Evolutionary conservation across 2,329 filamentous ascomycete genomes (phyloP), one percentile per base, ranked within the genome.

Genomic region (Colletotrichum incanum): DNA sequence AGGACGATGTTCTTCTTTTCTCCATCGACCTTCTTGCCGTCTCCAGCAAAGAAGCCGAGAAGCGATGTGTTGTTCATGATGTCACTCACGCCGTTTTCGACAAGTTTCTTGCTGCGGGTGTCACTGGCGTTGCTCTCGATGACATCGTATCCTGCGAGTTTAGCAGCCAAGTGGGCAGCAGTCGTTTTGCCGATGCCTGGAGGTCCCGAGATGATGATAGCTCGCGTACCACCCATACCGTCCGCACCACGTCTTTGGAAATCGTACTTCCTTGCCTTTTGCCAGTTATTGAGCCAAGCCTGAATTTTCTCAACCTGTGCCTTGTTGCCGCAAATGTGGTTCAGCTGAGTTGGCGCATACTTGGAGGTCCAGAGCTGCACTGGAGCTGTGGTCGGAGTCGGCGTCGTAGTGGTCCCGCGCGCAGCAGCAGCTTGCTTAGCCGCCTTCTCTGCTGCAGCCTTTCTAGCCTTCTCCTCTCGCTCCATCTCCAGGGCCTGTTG

Each of bases 181-280:
- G 96, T 99, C 2, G 96, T 99, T 84, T 99, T 99, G 76, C 96
- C 96, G 75, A 99, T 98, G 23, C 96, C 96, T 39, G 96, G 96
- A 20, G 96, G 96, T 0, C 96, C 96, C 76, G 97, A 95, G 66
- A 99, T 92, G 80, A 98, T 97, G 75, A 98, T 92, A n/a, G 96
- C 94, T 74, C 96, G 92, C 77, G 93, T 93, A 0, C 88, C 88
- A 43, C 96, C 96, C 80, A 92, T 92, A 1, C 95, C 96, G 81
- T 98, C 95, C 12, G 93, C 88, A 0, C 96, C 96, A 71, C 91
- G 90, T 77, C 92, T 90, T 80, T 95, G 93, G 82, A 99, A 99
- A 63, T 93, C 87, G 72, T 90, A 93, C 79, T 93, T 94, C 69
- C 94, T 92, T 67, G 90, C 91, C 80, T 93, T 93, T 26, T 90